Conservation (phyloP, 108 stramenopile species). For the Licmophora abbreviata region DNA sequence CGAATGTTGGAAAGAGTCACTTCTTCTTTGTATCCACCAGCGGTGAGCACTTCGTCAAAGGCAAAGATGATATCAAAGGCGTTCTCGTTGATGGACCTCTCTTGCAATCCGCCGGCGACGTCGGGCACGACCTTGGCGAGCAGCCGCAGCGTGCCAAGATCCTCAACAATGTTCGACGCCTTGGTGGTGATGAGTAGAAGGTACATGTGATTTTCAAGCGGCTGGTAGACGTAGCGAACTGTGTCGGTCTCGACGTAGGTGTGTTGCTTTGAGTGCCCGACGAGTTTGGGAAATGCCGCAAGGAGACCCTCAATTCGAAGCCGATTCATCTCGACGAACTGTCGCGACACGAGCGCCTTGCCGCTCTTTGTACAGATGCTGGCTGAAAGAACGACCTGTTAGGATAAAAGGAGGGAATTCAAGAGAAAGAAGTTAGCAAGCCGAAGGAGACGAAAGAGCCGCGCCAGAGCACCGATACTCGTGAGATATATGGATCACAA, state of each 20-base stretch:
- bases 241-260: slow-evolving; percentile 97
- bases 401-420: not conserved
- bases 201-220: slow-evolving; percentile 90
- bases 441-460: not conserved
- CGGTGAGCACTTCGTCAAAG: slow-evolving; percentile 97
- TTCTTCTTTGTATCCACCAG: slow-evolving; percentile 96
- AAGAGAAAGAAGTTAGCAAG: not conserved
- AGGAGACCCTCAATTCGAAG: slow-evolving; percentile 96
- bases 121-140: slow-evolving; percentile 98
- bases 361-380: slow-evolving; percentile 76
- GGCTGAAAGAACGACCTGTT: slow-evolving; percentile 78
- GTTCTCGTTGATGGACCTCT: slow-evolving; percentile 83
- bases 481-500: not conserved
- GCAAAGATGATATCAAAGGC: slow-evolving; percentile 98
- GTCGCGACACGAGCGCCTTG: slow-evolving; percentile 92
- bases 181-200: slow-evolving; percentile 96
- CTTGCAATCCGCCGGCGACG: slow-evolving; percentile 86
- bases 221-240: slow-evolving; percentile 99
- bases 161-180: slow-evolving; percentile 94
- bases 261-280: slow-evolving; percentile 88
- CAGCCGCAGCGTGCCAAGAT: slow-evolving; percentile 94
- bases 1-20: slow-evolving; percentile 80
- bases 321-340: slow-evolving; percentile 99
- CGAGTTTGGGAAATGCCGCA: slow-evolving; percentile 99
- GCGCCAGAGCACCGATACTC: not conserved